Percentiles rank a stretch among this genome's conserved stretches.
Evolutionary conservation across 106 monocot genomes (phyloP).

Genomic region (Apostasia shenzhenica): DNA sequence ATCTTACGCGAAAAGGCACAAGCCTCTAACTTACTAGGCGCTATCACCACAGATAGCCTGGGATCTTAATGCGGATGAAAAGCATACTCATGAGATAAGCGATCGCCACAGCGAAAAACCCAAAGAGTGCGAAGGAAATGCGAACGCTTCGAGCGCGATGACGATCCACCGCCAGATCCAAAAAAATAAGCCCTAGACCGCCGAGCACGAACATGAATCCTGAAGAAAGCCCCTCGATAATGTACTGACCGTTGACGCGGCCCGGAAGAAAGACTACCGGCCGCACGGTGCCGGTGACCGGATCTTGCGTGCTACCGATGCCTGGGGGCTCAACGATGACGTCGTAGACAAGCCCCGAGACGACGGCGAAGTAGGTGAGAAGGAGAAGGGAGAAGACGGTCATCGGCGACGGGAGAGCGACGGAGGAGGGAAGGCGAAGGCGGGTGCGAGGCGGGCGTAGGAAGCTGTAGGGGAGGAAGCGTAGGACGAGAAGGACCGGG

Average conservation of each 20-base stretch:
- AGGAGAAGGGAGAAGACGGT: constrained; percentile 71
- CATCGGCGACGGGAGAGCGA: constrained; percentile 64
- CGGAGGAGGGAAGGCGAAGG: constrained; percentile 65
- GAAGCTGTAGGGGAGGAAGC: constrained; percentile 65
- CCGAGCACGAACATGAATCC: constrained; percentile 96
- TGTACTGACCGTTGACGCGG: constrained; percentile 92
- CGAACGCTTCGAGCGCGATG: constrained; percentile 58
- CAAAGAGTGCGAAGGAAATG: constrained; percentile 64
- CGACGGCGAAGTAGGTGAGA: constrained; percentile 89
- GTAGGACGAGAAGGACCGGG: constrained; percentile 49
- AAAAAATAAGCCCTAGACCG: constrained; percentile 66
- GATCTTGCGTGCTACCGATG: constrained; percentile 83
- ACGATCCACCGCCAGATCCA: constrained; percentile 79
- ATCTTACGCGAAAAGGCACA: not conserved
- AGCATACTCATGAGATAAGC: constrained; percentile 84
- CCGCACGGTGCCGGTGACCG: constrained; percentile 47
- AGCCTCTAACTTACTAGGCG: not conserved
- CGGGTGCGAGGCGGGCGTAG: constrained; percentile 76
- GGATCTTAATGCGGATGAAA: constrained; percentile 93
- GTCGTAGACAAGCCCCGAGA: constrained; percentile 89
- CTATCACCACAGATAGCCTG: constrained; percentile 60
- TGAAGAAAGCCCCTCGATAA: constrained; percentile 94
- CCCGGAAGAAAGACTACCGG: constrained; percentile 92
- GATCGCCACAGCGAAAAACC: constrained; percentile 55
- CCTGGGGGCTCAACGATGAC: constrained; percentile 99